A percentile compares a stretch with the other conserved stretches of the same genome.
phyloP scores from a whole-genome alignment of 179 eudicot species.

The Spinacia oleracea region DNA sequence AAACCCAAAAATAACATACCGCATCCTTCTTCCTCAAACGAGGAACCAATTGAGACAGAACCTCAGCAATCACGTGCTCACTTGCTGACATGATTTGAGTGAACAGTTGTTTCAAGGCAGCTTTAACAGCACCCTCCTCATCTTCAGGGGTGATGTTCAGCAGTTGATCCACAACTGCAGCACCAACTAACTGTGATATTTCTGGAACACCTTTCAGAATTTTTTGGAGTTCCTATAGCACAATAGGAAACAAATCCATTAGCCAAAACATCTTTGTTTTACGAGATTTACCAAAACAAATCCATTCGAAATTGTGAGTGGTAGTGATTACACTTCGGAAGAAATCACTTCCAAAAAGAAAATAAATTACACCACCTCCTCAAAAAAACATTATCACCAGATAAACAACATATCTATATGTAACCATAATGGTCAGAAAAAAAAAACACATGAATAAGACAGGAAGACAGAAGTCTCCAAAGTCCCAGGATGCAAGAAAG shows the following conservation, averaged over 20 bases:
- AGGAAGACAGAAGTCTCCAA: background rate
- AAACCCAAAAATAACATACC: slow-evolving; percentile 29
- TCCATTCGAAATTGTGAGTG: no score
- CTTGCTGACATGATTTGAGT: slow-evolving; percentile 75
- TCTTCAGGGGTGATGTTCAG: slow-evolving; percentile 38
- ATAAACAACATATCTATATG: background rate
- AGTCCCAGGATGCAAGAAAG: no score
- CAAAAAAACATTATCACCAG: background rate
- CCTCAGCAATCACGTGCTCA: slow-evolving; percentile 48
- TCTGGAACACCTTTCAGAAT: slow-evolving; percentile 71
- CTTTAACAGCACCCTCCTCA: slow-evolving; percentile 50
- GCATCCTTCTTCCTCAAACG: slow-evolving; percentile 59
- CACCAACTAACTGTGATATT: slow-evolving; percentile 65
- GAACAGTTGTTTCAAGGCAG: slow-evolving; percentile 52
- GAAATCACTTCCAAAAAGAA: background rate
- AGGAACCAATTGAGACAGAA: slow-evolving; percentile 51
- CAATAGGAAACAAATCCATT: slow-evolving; percentile 11
- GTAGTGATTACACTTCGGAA: background rate
- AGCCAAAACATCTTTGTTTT: background rate
- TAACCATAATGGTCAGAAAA: background rate
- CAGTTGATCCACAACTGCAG: slow-evolving; percentile 46
- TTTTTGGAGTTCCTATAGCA: slow-evolving; percentile 61
- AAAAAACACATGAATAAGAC: background rate
- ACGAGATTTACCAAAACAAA: no score
- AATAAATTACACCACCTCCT: background rate